A percentile compares a stretch with the other conserved stretches of the same genome.
Evolutionary conservation across 163 green algal genomes (phyloP).

Genomic region (Chlorella variabilis): DNA sequence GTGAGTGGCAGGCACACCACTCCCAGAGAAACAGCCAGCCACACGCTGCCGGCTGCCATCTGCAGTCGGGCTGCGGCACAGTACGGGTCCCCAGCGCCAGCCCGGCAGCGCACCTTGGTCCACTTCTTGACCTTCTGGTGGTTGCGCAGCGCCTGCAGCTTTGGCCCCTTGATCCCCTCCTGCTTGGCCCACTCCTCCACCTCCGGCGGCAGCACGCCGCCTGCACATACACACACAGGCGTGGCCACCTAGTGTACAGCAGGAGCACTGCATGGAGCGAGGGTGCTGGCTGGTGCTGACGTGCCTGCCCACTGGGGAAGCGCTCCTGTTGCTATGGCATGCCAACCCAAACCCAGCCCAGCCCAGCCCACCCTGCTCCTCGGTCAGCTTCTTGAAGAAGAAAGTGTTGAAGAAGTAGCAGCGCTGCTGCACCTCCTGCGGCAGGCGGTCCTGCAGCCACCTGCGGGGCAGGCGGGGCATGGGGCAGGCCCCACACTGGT

Average conservation of each 20-base stretch:
- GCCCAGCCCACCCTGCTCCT: constrained; percentile 43
- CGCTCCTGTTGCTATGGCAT: too few relatives aligned
- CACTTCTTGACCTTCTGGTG: constrained; percentile 87
- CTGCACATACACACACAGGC: constrained; percentile 9
- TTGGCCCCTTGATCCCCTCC: not conserved
- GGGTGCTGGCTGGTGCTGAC: too few relatives aligned
- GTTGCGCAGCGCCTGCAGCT: constrained; percentile 43
- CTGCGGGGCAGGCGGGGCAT: constrained; percentile 41
- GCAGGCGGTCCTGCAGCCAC: constrained; percentile 57
- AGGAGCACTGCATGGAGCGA: too few relatives aligned
- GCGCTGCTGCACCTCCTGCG: constrained; percentile 29
- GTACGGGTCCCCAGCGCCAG: not conserved
- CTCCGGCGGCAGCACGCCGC: constrained; percentile 7
- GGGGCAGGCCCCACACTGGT: too few relatives aligned
- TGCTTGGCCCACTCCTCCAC: constrained; percentile 8
- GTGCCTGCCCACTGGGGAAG: too few relatives aligned
- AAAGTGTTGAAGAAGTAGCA: constrained; percentile 97
- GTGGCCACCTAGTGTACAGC: not conserved
- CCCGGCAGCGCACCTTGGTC: constrained; percentile 75
- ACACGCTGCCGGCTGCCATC: too few relatives aligned
- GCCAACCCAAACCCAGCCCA: not conserved
- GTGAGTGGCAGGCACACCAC: too few relatives aligned
- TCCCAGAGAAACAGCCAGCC: too few relatives aligned
- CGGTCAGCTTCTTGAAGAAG: constrained; percentile 94
- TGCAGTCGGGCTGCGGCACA: too few relatives aligned